Evolutionary conservation across 371 early-diverging fungal species (phyloP), one percentile per base, ranked within the genome.

Genomic region (Mucor saturninus): DNA sequence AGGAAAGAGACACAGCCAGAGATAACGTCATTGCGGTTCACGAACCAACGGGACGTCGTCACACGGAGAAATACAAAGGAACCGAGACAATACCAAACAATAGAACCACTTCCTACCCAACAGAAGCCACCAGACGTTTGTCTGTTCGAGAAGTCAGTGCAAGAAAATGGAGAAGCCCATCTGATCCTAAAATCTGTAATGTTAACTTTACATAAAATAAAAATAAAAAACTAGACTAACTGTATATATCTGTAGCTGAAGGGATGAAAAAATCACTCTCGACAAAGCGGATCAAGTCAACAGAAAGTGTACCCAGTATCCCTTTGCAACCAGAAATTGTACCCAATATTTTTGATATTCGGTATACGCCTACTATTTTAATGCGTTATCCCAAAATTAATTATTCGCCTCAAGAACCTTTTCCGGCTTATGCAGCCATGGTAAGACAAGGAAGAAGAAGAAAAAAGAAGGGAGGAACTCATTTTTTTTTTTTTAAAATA

Each of bases 341-440:
- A 31, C 77, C 77, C 0, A 76, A 75, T 61, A 62, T 78, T 15
- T 69, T 81, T 40, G 79, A 81, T 21, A 54, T 79, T 6, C 69
- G 67, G 40, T 81, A 76, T 57, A 66, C 73, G 35, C 81, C 81
- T 0, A 71, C 76, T 40, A 64, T 81, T 1, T 59, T 81, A 28
- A 62, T 65, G 56, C 69, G 79, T 7, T 78, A 78, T 45, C 81
- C 81, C 1, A 68, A 74, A 31, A 43, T 60, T 26, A 65, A 73
- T 46, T 61, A 74, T 64, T 71, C 73, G 10, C n/a, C 54, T 21
- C 26, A 60, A 7, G 77, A 75, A 21, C 45, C 75, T 9, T 91
- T 91, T 67, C 91, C 93, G 3, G 57, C 85, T 8, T 82, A 83
- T 63, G 63, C 86, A 30, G 79, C 88, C 28, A 87, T 92, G 90